Percentiles rank a stretch among this genome's conserved stretches.
Evolutionary conservation across 169 alveolate genomes (phyloP).

Genomic region (Cryptosporidium parvum): DNA sequence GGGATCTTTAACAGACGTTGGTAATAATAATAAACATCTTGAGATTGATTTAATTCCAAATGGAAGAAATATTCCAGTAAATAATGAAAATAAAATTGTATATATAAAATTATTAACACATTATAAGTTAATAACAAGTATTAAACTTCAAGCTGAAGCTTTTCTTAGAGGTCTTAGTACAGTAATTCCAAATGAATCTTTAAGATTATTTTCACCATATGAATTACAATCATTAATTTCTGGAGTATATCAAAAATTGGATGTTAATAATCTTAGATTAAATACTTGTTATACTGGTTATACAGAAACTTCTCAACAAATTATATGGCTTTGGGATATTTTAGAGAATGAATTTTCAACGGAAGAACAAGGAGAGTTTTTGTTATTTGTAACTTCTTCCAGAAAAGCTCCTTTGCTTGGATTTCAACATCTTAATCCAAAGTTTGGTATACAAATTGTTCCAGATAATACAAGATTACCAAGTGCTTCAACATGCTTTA

Average conservation of each 20-base stretch:
- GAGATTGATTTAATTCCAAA: slow-evolving; percentile 81
- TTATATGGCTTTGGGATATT: slow-evolving; percentile 94
- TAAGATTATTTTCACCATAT: slow-evolving; percentile 90
- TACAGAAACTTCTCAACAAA: slow-evolving; percentile 84
- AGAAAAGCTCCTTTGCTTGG: slow-evolving; percentile 96
- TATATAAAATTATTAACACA: slow-evolving; percentile 89
- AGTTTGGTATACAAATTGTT: slow-evolving; percentile 92
- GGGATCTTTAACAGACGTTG: background rate
- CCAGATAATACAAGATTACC: slow-evolving; percentile 92
- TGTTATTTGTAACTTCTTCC: slow-evolving; percentile 96
- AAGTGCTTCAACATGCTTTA: slow-evolving; percentile 96
- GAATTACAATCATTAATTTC: slow-evolving; percentile 94
- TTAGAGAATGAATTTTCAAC: slow-evolving; percentile 86
- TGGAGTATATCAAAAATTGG: slow-evolving; percentile 90
- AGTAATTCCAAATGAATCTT: slow-evolving; percentile 91
- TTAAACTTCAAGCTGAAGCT: slow-evolving; percentile 86
- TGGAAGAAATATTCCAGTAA: slow-evolving; percentile 82
- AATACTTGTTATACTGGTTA: slow-evolving; percentile 92
- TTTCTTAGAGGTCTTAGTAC: slow-evolving; percentile 92
- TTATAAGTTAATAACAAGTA: slow-evolving; percentile 90
- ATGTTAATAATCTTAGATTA: slow-evolving; percentile 89
- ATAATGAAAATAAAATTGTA: slow-evolving; percentile 86
- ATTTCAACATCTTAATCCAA: slow-evolving; percentile 91
- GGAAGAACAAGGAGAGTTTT: slow-evolving; percentile 89
- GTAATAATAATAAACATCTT: slow-evolving; percentile 1